A percentile compares a stretch with the other conserved stretches of the same genome.
Evolutionary conservation across 2,329 filamentous ascomycete species (phyloP).

Genomic region (Aspergillus fumigatus): DNA sequence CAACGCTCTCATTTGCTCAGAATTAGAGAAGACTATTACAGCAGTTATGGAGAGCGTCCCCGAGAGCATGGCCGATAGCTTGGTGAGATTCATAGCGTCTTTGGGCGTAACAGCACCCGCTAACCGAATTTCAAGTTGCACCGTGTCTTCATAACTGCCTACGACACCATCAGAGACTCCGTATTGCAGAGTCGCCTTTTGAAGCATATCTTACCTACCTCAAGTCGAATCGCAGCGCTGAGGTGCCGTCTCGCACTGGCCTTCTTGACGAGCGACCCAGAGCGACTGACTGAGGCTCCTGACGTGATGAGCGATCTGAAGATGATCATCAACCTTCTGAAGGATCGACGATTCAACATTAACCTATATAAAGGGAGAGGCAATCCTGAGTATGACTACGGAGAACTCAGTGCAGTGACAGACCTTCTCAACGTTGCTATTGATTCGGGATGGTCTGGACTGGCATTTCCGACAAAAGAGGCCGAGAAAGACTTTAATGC

Average conservation of each 20-base stretch:
- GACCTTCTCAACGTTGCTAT: slow-evolving; percentile 70
- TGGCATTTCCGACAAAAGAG: slow-evolving; percentile 27
- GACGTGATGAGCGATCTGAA: slow-evolving; percentile 27
- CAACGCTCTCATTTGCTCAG: slow-evolving; percentile 25
- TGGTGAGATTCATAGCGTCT: slow-evolving; percentile 13
- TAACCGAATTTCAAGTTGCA: slow-evolving; percentile 20
- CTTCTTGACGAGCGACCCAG: slow-evolving; percentile 29
- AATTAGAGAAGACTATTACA: slow-evolving; percentile 31
- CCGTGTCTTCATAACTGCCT: slow-evolving; percentile 23
- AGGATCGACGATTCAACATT: slow-evolving; percentile 29
- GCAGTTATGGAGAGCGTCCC: slow-evolving; percentile 26
- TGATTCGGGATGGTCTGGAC: slow-evolving; percentile 54
- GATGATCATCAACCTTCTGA: slow-evolving; percentile 25
- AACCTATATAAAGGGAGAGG: slow-evolving; percentile 22
- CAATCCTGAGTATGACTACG: slow-evolving; percentile 52
- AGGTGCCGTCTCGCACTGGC: slow-evolving; percentile 37
- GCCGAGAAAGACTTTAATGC: slow-evolving; percentile 59
- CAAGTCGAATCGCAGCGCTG: slow-evolving; percentile 33
- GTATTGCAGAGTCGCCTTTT: slow-evolving; percentile 39
- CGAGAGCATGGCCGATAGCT: slow-evolving; percentile 13
- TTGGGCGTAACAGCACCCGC: slow-evolving; percentile 1
- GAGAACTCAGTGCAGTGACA: slow-evolving; percentile 60
- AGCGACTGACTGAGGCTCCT: slow-evolving; percentile 22
- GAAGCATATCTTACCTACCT: slow-evolving; percentile 36
- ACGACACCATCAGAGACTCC: slow-evolving; percentile 34